phyloP scores from a whole-genome alignment of 495 filamentous ascomycete genomes.

The Glutinoglossum americanum region DNA sequence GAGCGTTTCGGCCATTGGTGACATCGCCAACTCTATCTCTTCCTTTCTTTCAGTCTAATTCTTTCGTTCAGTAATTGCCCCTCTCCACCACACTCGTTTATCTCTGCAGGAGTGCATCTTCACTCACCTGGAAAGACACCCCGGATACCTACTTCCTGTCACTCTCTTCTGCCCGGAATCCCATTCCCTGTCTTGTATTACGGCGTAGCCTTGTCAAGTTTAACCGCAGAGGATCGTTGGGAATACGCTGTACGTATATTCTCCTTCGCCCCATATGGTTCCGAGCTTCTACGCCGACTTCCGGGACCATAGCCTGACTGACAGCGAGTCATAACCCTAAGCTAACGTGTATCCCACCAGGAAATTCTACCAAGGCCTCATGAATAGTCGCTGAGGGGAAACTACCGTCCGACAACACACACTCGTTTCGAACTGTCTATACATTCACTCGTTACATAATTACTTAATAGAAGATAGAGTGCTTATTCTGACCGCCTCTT shows the following conservation, averaged over 20 bases:
- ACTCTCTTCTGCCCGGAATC: background rate
- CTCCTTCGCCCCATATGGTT: background rate
- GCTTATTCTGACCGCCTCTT: background rate
- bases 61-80: background rate
- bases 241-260: background rate
- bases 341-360: background rate
- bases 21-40: background rate
- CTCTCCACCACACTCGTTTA: background rate
- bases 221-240: background rate
- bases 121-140: background rate
- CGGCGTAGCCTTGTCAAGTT: background rate
- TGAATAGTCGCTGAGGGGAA: background rate
- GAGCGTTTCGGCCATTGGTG: background rate
- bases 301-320: background rate
- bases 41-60: background rate
- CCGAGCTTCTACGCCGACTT: background rate
- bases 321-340: background rate
- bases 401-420: background rate
- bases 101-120: background rate
- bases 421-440: background rate
- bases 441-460: background rate
- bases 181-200: background rate
- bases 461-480: background rate
- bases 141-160: background rate
- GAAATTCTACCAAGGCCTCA: background rate